These are phyloP conservation scores for Mucor lusitanicus DNA, from an alignment of 371 early-diverging fungal genomes.

Conservation along the genomic window DNA sequence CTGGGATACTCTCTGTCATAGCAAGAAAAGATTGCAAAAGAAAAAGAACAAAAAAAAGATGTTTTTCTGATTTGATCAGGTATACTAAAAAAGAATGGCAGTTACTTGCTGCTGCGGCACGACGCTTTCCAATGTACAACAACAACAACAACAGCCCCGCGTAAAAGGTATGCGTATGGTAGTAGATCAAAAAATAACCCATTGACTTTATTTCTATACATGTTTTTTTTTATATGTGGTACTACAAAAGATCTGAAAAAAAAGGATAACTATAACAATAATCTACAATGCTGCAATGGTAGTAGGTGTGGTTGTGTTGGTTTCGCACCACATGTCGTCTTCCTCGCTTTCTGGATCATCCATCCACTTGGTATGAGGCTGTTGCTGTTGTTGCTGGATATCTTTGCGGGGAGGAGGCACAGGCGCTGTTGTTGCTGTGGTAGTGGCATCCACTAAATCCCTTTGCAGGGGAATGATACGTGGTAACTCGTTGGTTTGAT, in stretches of 20 bases:
- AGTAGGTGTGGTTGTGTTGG: background rate
- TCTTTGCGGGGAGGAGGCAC: slow-evolving; percentile 18
- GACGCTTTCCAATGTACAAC: no score
- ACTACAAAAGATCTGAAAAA: no score
- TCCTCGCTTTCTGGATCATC: slow-evolving; percentile 38
- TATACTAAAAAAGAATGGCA: background rate
- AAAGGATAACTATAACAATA: no score
- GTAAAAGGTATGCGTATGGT: no score
- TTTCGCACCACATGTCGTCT: slow-evolving; percentile 17
- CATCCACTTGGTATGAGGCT: slow-evolving; percentile 36
- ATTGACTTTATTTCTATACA: no score
- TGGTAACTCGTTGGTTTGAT: slow-evolving; percentile 19
- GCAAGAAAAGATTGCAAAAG: background rate
- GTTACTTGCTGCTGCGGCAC: background rate
- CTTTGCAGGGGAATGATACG: slow-evolving; percentile 18
- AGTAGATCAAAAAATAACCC: no score
- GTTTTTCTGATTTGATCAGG: background rate
- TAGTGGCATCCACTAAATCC: background rate
- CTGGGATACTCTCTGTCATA: slow-evolving; percentile 4
- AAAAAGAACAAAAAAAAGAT: background rate
- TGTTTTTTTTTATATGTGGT: no score
- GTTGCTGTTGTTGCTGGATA: background rate
- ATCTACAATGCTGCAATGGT: background rate
- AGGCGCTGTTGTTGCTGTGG: background rate
- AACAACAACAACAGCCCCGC: no score